A percentile compares a stretch with the other conserved stretches of the same genome.
Evolutionary conservation across 805 yeast genomes (phyloP).

Genomic region (Komagataella populi): DNA sequence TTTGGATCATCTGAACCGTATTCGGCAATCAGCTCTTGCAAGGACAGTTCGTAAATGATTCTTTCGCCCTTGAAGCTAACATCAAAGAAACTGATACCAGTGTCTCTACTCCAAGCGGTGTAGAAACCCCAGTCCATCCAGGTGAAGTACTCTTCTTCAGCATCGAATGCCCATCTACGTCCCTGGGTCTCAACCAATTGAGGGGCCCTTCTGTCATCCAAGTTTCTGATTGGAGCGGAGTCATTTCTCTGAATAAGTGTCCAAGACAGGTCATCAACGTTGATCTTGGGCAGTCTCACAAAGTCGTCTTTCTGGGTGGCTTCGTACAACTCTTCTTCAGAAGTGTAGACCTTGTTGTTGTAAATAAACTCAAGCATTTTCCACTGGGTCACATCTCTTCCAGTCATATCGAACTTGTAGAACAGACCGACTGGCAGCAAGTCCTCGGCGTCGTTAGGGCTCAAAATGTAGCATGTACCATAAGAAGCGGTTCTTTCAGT

Average conservation of each 20-base stretch:
- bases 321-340: constrained; percentile 11
- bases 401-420: constrained; percentile 10
- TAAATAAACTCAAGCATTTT: constrained; percentile 11
- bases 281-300: constrained; percentile 7
- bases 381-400: constrained; percentile 6
- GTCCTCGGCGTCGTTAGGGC: constrained; percentile 9
- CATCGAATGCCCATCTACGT: constrained; percentile 13
- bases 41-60: constrained; percentile 13
- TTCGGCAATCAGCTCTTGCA: constrained; percentile 17
- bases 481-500: neutral
- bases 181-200: constrained; percentile 13
- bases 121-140: constrained; percentile 18
- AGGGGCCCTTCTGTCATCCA: constrained; percentile 13
- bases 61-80: constrained; percentile 16
- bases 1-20: constrained; percentile 18
- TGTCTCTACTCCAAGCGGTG: constrained; percentile 13
- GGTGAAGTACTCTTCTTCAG: constrained; percentile 13
- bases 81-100: constrained; percentile 12
- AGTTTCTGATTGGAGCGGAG: neutral
- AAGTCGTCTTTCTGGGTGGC: constrained; percentile 11
- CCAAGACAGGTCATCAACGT: constrained; percentile 3
- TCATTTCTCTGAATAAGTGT: constrained; percentile 8
- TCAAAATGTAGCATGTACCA: neutral
- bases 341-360: constrained; percentile 9
- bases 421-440: constrained; percentile 11